Evolutionary conservation across 352 stramenopile species (phyloP).

Genomic region (Pythium inflatum): DNA sequence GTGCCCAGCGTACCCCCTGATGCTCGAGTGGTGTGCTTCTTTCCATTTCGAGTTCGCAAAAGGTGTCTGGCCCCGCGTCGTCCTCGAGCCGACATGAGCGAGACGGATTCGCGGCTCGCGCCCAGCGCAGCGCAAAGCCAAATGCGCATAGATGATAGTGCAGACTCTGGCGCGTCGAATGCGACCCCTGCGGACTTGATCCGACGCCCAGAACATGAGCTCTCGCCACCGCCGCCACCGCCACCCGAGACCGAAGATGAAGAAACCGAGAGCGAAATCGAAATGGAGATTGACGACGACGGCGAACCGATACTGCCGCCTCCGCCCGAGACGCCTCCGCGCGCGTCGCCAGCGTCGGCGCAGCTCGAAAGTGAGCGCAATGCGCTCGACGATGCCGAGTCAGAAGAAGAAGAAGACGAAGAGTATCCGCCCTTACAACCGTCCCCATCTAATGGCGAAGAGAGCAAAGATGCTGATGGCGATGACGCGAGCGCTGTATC

Average conservation of each 20-base stretch:
- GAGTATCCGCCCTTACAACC: not conserved
- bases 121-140: not conserved
- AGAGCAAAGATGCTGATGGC: too few relatives aligned
- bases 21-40: conserved; percentile 19
- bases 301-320: not conserved
- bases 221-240: not conserved
- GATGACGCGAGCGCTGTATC: too few relatives aligned
- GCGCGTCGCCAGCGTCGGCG: not conserved
- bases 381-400: not conserved
- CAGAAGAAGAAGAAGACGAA: conserved; percentile 19
- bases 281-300: conserved; percentile 13
- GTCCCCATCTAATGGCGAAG: not conserved
- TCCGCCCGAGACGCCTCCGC: not conserved
- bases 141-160: not conserved
- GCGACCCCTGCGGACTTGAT: not conserved
- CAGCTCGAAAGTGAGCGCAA: too few relatives aligned
- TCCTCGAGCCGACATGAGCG: conserved; percentile 1
- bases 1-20: too few relatives aligned
- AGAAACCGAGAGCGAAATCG: conserved; percentile 24
- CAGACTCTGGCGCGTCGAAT: not conserved
- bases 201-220: not conserved
- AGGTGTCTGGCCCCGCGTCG: too few relatives aligned
- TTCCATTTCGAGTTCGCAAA: too few relatives aligned
- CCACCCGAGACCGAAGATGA: conserved; percentile 13
- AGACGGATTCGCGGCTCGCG: not conserved